Percentiles rank a stretch among this genome's conserved stretches.
Evolutionary conservation across 768 basidiomycete genomes (phyloP).

Genomic region (Boletus coccyginus): DNA sequence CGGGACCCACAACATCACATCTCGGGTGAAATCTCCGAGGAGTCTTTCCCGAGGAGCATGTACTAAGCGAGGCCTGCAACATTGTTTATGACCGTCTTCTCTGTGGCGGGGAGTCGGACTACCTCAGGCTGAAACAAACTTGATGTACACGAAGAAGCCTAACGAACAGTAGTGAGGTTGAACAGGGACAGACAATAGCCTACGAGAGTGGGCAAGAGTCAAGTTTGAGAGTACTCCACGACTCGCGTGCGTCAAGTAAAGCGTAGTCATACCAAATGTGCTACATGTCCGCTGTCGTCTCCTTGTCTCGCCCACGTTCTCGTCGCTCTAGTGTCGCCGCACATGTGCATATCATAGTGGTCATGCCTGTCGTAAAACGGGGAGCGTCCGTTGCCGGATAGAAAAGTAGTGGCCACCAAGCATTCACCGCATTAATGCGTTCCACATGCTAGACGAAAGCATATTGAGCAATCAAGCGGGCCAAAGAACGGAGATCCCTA

Average conservation of each 20-base stretch:
- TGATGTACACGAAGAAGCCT: no score
- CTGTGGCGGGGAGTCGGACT: no score
- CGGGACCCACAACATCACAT: no score
- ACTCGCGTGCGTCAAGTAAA: not conserved
- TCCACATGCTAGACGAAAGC: constrained; percentile 52
- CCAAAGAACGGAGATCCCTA: constrained; percentile 21
- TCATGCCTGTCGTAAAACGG: constrained; percentile 63
- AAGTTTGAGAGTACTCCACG: not conserved
- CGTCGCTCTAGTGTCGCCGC: constrained; percentile 54
- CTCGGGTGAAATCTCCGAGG: no score
- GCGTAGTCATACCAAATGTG: not conserved
- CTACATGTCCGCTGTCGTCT: not conserved
- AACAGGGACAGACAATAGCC: no score
- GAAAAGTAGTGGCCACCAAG: constrained; percentile 69
- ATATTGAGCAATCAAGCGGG: not conserved
- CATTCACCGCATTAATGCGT: constrained; percentile 64
- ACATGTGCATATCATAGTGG: constrained; percentile 60
- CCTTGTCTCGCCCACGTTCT: constrained; percentile 22
- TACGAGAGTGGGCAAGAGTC: not conserved
- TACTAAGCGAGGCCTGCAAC: no score
- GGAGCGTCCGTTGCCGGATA: constrained; percentile 76
- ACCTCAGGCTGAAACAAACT: no score
- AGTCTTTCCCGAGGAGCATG: no score
- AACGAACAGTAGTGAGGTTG: no score
- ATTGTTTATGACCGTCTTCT: no score